phyloP scores from a whole-genome alignment of 2,329 filamentous ascomycete species.

The Arthrobotrys entomopaga region DNA sequence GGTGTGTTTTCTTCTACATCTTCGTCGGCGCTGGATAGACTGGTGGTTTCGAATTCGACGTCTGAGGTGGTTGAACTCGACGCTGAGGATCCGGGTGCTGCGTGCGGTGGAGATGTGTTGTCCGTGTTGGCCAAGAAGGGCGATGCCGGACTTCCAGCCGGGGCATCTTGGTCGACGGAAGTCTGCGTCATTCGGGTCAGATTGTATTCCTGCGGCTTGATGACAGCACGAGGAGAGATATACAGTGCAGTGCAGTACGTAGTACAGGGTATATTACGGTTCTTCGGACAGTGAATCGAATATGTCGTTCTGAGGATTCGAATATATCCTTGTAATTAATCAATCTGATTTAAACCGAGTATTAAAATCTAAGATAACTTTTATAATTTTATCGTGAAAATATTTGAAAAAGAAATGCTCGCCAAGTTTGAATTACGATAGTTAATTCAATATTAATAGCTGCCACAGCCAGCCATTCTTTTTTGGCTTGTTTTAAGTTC shows the following conservation, averaged over 20 bases:
- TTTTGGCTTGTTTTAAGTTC: too few relatives aligned
- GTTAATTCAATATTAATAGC: too few relatives aligned
- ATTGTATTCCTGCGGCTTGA: slow-evolving; percentile 10
- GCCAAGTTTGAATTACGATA: too few relatives aligned
- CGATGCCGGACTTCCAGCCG: slow-evolving; percentile 21
- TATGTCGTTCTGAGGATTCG: too few relatives aligned
- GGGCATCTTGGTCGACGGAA: background rate
- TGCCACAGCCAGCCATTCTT: too few relatives aligned
- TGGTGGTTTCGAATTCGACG: slow-evolving; percentile 17
- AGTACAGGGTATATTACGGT: too few relatives aligned
- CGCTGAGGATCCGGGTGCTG: slow-evolving; percentile 8
- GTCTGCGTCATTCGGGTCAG: slow-evolving; percentile 1
- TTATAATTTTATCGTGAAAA: too few relatives aligned
- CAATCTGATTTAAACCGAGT: too few relatives aligned
- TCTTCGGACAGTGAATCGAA: too few relatives aligned
- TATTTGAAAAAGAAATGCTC: too few relatives aligned
- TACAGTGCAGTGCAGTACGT: too few relatives aligned
- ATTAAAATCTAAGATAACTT: too few relatives aligned
- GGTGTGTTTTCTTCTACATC: slow-evolving; percentile 8
- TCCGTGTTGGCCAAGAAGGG: slow-evolving; percentile 52
- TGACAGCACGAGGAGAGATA: slow-evolving; percentile 3
- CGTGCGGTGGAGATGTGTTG: slow-evolving; percentile 30
- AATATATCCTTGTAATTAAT: background rate
- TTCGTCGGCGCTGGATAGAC: slow-evolving; percentile 28
- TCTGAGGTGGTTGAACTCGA: slow-evolving; percentile 25